Evolutionary conservation across 2,329 filamentous ascomycete genomes (phyloP).

Genomic region (Ilyonectria mors-panacis): DNA sequence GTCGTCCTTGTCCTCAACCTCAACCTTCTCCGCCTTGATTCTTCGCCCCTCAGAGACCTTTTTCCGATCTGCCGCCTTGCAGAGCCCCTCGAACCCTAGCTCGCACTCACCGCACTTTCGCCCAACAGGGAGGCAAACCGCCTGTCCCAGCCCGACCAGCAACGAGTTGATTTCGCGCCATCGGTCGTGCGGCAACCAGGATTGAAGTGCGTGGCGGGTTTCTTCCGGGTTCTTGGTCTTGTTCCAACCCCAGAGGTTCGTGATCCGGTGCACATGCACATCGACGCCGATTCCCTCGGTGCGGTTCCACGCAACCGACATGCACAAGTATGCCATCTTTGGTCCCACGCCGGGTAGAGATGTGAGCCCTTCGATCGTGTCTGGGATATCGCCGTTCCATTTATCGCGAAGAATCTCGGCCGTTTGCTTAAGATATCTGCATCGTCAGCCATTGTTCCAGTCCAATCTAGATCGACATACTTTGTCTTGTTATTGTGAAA

Average conservation of each 20-base stretch:
- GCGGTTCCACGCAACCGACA: slow-evolving; percentile 78
- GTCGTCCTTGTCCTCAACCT: slow-evolving; percentile 44
- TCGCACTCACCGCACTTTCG: slow-evolving; percentile 89
- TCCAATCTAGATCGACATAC: slow-evolving; percentile 39
- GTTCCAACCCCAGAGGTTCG: slow-evolving; percentile 95
- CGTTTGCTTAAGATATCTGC: slow-evolving; percentile 77
- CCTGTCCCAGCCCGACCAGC: slow-evolving; percentile 90
- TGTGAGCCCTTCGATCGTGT: slow-evolving; percentile 81
- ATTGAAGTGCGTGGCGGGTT: slow-evolving; percentile 81
- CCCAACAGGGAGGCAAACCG: slow-evolving; percentile 85
- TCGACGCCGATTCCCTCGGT: slow-evolving; percentile 90
- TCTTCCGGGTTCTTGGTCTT: slow-evolving; percentile 86
- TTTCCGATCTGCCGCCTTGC: slow-evolving; percentile 77
- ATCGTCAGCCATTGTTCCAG: slow-evolving; percentile 35
- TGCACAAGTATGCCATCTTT: slow-evolving; percentile 94
- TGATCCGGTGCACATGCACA: slow-evolving; percentile 95
- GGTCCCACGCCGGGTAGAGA: slow-evolving; percentile 89
- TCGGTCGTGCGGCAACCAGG: slow-evolving; percentile 85
- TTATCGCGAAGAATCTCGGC: slow-evolving; percentile 81
- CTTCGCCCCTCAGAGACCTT: slow-evolving; percentile 73
- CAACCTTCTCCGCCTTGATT: slow-evolving; percentile 50
- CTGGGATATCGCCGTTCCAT: slow-evolving; percentile 83
- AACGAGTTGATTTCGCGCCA: slow-evolving; percentile 96
- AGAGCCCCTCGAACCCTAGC: slow-evolving; percentile 82
- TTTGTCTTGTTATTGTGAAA: slow-evolving; percentile 97